Evolutionary conservation across 495 filamentous ascomycete genomes (phyloP).

Genomic region (Peziza echinospora): DNA sequence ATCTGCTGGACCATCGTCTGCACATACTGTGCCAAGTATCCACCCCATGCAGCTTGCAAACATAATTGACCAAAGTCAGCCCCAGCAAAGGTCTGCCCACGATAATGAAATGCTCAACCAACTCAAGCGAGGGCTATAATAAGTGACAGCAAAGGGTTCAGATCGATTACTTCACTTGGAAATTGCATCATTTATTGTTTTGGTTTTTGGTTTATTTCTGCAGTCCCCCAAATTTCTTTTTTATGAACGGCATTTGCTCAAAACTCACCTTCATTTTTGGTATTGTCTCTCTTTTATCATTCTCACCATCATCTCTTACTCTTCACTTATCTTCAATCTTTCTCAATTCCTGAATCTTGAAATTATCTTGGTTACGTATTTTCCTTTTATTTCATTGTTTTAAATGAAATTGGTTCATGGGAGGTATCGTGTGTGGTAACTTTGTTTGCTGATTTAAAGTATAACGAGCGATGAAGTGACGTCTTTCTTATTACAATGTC

Average conservation of each 20-base stretch:
- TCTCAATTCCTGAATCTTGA: background rate
- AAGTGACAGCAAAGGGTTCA: too few relatives aligned
- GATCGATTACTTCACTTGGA: too few relatives aligned
- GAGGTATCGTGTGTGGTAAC: background rate
- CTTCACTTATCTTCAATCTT: background rate
- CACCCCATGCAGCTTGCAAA: constrained; percentile 10
- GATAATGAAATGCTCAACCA: constrained; percentile 10
- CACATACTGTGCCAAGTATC: constrained; percentile 14
- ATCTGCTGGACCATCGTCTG: constrained; percentile 15
- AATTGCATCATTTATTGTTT: too few relatives aligned
- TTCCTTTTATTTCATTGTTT: too few relatives aligned
- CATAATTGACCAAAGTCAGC: constrained; percentile 13
- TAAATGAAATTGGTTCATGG: background rate
- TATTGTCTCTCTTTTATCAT: too few relatives aligned
- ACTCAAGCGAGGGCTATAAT: constrained; percentile 17
- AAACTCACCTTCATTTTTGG: too few relatives aligned
- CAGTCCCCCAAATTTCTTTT: too few relatives aligned
- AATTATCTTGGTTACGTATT: background rate
- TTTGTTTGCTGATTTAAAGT: background rate
- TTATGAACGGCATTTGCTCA: too few relatives aligned
- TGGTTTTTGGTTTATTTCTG: too few relatives aligned
- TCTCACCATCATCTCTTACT: background rate
- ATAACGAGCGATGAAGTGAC: background rate
- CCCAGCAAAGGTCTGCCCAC: constrained; percentile 7
- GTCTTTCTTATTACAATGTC: background rate